A percentile compares a stretch with the other conserved stretches of the same genome.
phyloP scores from a whole-genome alignment of 495 filamentous ascomycete genomes.

The Penicillium alfredii region DNA sequence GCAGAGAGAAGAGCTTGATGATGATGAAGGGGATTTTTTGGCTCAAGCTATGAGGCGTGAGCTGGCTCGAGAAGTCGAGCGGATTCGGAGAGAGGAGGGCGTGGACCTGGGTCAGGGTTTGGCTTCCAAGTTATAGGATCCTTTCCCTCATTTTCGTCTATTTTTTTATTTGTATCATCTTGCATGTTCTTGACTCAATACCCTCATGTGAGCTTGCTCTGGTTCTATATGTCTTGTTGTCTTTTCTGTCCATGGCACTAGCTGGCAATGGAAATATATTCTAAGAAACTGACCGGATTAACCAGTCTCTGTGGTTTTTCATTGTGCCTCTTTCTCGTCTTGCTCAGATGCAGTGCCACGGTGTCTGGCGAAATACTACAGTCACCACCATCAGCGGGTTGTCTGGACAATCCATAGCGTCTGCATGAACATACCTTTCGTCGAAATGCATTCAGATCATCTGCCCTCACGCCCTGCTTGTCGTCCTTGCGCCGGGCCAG shows the following conservation, averaged over 20 bases:
- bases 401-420: background rate
- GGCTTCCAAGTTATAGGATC: too few species aligned
- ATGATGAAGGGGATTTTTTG: constrained; percentile 67
- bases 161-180: constrained; percentile 1
- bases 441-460: constrained; percentile 78
- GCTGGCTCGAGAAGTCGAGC: constrained; percentile 50
- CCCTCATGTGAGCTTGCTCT: background rate
- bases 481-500: constrained; percentile 33
- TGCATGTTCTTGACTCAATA: background rate
- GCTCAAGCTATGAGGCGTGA: constrained; percentile 56
- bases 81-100: constrained; percentile 37
- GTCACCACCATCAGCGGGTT: background rate
- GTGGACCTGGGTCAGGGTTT: constrained; percentile 33
- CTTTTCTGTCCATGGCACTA: too few species aligned
- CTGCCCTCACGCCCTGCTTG: constrained; percentile 45
- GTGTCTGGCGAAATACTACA: constrained; percentile 14
- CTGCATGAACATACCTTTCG: constrained; percentile 41
- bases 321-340: constrained; percentile 4
- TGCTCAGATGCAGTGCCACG: background rate
- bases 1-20: constrained; percentile 74
- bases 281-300: background rate
- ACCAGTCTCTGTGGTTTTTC: background rate
- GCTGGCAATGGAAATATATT: too few species aligned
- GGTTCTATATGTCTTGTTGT: background rate
- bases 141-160: background rate